Percentiles rank a stretch among this genome's conserved stretches.
Evolutionary conservation across 2,329 filamentous ascomycete species (phyloP).

Genomic region (Cercospora sesami): DNA sequence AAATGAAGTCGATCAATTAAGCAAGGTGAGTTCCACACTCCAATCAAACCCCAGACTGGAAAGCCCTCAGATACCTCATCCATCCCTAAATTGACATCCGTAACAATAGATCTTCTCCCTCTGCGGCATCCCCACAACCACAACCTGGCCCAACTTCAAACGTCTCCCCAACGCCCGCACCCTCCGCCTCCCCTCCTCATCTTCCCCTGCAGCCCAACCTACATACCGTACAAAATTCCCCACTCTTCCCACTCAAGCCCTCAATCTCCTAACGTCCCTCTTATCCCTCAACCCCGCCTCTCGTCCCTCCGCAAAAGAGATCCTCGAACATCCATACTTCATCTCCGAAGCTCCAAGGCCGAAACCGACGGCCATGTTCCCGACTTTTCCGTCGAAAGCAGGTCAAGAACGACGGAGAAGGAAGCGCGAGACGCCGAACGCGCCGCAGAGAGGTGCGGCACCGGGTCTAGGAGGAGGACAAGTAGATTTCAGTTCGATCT

Average conservation of each 20-base stretch:
- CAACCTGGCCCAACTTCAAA: slow-evolving; percentile 82
- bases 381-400: slow-evolving; percentile 93
- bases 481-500: slow-evolving; percentile 53
- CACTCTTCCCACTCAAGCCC: slow-evolving; percentile 73
- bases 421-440: slow-evolving; percentile 72
- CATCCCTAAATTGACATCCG: slow-evolving; percentile 15
- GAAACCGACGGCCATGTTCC: slow-evolving; percentile 89
- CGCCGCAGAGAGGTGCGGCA: slow-evolving; percentile 69
- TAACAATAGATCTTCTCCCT: slow-evolving; percentile 73
- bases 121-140: slow-evolving; percentile 79
- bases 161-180: slow-evolving; percentile 82
- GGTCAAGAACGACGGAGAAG: slow-evolving; percentile 76
- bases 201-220: background rate
- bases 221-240: slow-evolving; percentile 74
- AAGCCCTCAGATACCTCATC: slow-evolving; percentile 27
- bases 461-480: slow-evolving; percentile 35
- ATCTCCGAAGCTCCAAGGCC: slow-evolving; percentile 78
- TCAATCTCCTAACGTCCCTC: slow-evolving; percentile 66
- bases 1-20: slow-evolving; percentile 89
- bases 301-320: slow-evolving; percentile 69
- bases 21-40: slow-evolving; percentile 53
- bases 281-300: slow-evolving; percentile 71
- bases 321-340: slow-evolving; percentile 83
- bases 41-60: no score
- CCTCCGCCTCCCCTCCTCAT: slow-evolving; percentile 59